Conservation (phyloP, 495 filamentous ascomycete species). For the Mycothermus thermophilus region DNA sequence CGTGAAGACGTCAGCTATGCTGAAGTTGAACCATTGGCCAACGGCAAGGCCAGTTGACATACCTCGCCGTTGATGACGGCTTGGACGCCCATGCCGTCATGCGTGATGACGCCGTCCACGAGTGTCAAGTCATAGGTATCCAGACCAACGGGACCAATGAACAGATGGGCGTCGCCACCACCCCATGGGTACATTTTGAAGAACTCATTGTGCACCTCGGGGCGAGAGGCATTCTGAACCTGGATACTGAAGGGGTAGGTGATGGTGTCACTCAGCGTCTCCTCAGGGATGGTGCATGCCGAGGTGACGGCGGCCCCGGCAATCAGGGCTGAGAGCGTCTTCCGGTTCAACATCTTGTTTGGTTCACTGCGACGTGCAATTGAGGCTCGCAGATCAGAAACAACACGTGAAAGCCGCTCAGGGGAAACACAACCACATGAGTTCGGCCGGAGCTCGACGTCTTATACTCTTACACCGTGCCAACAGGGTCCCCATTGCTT, state of each 20-base stretch:
- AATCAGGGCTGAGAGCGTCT: slow-evolving; percentile 15
- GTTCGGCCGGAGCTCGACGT: no score
- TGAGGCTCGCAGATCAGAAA: no score
- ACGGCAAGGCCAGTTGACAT: no score
- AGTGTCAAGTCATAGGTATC: slow-evolving; percentile 33
- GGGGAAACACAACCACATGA: no score
- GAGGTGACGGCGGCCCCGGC: slow-evolving; percentile 13
- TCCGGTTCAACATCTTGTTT: slow-evolving; percentile 11
- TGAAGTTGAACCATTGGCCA: no score
- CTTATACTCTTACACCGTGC: no score
- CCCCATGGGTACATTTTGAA: slow-evolving; percentile 37
- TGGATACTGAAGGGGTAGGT: slow-evolving; percentile 29
- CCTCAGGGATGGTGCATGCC: slow-evolving; percentile 29
- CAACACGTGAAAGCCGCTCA: no score
- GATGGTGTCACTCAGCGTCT: slow-evolving; percentile 27
- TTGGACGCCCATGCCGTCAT: slow-evolving; percentile 17
- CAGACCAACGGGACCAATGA: slow-evolving; percentile 34
- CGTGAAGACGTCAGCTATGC: no score
- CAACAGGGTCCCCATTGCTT: no score
- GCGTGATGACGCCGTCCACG: slow-evolving; percentile 30
- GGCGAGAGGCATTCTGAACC: slow-evolving; percentile 36
- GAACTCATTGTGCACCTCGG: slow-evolving; percentile 34
- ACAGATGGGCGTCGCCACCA: slow-evolving; percentile 37
- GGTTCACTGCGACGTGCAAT: no score
- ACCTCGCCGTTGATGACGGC: slow-evolving; percentile 37